Evolutionary conservation across 306 rosid genomes (phyloP).

Genomic region (Benincasa hispida): DNA sequence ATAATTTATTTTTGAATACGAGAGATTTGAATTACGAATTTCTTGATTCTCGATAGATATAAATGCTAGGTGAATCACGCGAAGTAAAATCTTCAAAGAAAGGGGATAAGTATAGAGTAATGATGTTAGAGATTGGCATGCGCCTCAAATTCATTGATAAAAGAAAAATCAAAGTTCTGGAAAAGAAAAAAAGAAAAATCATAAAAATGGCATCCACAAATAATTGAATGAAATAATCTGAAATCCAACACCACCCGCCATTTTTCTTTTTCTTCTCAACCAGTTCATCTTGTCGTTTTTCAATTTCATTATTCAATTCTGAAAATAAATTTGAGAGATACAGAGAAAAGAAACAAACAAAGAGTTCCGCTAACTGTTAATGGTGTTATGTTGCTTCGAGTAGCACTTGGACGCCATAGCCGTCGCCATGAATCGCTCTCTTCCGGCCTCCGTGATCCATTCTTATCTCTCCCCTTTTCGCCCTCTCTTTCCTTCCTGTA

Average conservation of each 20-base stretch:
- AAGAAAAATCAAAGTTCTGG: background rate
- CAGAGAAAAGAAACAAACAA: background rate
- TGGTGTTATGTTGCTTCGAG: slow-evolving; percentile 45
- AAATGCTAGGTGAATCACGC: no score
- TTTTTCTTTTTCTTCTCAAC: background rate
- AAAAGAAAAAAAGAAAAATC: background rate
- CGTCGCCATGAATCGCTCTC: slow-evolving; percentile 35
- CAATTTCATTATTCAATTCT: background rate
- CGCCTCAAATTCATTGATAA: background rate
- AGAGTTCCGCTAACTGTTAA: slow-evolving; percentile 8
- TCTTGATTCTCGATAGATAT: no score
- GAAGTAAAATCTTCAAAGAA: no score
- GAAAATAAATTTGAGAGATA: no score
- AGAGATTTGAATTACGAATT: no score
- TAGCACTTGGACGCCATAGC: slow-evolving; percentile 45
- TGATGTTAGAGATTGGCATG: background rate
- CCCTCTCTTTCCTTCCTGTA: slow-evolving; percentile 23
- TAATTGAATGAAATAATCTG: background rate
- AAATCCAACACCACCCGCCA: slow-evolving; percentile 10
- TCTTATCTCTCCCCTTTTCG: slow-evolving; percentile 22
- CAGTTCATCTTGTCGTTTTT: slow-evolving; percentile 18
- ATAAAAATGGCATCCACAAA: background rate
- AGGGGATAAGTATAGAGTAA: no score
- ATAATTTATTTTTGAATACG: no score
- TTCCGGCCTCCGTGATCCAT: slow-evolving; percentile 11